Percentiles rank a stretch among this genome's conserved stretches.
These are phyloP conservation scores for Penicillium goetzii DNA, from an alignment of 495 filamentous ascomycete species.

Conservation along the genomic window DNA sequence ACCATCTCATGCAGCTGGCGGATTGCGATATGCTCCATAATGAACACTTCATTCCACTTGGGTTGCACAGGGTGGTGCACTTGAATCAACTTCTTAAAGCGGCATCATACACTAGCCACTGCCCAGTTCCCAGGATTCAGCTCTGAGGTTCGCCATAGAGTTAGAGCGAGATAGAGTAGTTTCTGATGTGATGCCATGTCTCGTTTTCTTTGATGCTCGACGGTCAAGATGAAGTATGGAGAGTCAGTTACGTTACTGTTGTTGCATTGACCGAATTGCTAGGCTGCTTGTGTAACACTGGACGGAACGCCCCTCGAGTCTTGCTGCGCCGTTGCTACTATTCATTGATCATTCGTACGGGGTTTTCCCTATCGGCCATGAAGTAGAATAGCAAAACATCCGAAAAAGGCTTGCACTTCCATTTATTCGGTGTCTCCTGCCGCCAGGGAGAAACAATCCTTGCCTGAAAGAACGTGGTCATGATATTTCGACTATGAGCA, in stretches of 20 bases:
- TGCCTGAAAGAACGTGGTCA: constrained; percentile 2
- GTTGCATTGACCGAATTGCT: constrained; percentile 26
- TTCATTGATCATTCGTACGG: background rate
- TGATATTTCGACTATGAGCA: constrained; percentile 3
- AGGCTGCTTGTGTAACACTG: constrained; percentile 23
- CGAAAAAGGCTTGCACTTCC: background rate
- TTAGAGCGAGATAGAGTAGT: background rate
- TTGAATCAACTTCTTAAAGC: background rate
- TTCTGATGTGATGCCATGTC: background rate
- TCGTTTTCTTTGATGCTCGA: background rate
- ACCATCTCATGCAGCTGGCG: background rate
- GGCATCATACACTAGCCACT: background rate
- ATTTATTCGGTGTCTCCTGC: constrained; percentile 3
- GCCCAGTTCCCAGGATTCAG: background rate
- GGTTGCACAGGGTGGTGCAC: constrained; percentile 8
- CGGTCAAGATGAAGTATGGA: background rate
- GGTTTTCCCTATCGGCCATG: background rate
- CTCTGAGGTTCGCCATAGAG: background rate
- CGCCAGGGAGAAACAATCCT: background rate
- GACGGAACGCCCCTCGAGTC: constrained; percentile 18
- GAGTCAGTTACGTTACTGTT: constrained; percentile 27
- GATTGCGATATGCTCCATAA: constrained; percentile 10
- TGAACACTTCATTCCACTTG: background rate
- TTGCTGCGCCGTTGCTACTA: background rate
- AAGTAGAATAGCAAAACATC: background rate